These are phyloP conservation scores for Eimeria tenella DNA, from an alignment of 169 alveolate species.

Conservation along the genomic window DNA sequence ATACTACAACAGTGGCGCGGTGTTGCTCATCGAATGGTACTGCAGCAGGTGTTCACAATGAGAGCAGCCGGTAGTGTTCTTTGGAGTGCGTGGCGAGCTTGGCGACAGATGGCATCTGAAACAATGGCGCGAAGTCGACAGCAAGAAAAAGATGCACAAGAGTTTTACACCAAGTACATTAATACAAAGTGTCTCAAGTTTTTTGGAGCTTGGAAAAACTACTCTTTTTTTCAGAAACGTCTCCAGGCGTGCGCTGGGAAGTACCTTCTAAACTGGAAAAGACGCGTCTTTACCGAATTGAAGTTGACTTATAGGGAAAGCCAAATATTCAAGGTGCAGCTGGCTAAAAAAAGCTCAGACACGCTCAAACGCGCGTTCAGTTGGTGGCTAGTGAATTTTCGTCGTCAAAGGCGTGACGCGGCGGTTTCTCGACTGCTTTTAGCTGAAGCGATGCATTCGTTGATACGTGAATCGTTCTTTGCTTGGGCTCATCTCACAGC, in stretches of 20 bases:
- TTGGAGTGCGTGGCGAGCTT: conserved; percentile 32
- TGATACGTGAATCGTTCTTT: background rate
- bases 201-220: conserved; percentile 9
- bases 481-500: conserved; percentile 43
- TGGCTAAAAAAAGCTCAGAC: background rate
- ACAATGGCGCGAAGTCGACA: background rate
- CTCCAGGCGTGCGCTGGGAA: background rate
- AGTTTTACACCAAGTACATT: background rate
- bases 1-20: conserved; percentile 31
- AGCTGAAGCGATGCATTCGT: background rate
- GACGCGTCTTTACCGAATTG: conserved; percentile 11
- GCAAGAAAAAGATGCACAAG: background rate
- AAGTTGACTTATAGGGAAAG: background rate
- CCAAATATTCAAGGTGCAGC: background rate
- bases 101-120: background rate
- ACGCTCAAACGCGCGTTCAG: background rate
- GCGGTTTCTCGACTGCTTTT: conserved; percentile 4
- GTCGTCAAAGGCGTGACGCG: conserved; percentile 21
- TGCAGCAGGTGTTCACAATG: background rate
- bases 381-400: conserved; percentile 25
- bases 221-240: background rate
- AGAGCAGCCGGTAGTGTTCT: background rate
- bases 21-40: background rate
- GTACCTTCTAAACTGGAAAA: background rate
- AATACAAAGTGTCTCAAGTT: background rate